These are phyloP conservation scores for Suillus occidentalis DNA, from an alignment of 768 basidiomycete species.

Conservation along the genomic window DNA sequence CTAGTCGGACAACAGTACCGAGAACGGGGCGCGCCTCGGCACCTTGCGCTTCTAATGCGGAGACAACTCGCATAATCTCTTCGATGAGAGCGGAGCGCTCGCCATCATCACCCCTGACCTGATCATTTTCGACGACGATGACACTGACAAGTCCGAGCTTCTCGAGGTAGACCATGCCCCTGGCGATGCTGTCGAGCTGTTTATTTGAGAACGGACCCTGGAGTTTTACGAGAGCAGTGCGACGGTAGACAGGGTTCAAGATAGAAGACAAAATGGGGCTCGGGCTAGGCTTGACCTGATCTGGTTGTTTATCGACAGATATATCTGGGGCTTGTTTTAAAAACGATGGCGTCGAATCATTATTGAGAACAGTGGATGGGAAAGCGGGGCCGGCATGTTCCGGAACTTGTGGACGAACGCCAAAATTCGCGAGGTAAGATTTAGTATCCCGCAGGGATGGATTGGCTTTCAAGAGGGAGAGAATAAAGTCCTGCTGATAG, in stretches of 20 bases:
- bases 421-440: slow-evolving; percentile 90
- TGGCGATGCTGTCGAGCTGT: slow-evolving; percentile 90
- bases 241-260: slow-evolving; percentile 78
- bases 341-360: slow-evolving; percentile 25
- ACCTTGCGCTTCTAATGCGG: slow-evolving; percentile 80
- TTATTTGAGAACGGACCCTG: slow-evolving; percentile 94
- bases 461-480: slow-evolving; percentile 90
- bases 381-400: slow-evolving; percentile 28
- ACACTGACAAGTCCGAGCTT: slow-evolving; percentile 95
- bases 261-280: slow-evolving; percentile 69
- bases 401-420: slow-evolving; percentile 52
- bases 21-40: slow-evolving; percentile 86
- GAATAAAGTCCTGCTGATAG: slow-evolving; percentile 80
- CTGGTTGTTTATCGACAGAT: slow-evolving; percentile 30
- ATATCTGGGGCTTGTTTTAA: slow-evolving; percentile 13
- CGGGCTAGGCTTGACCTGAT: slow-evolving; percentile 36
- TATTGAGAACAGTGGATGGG: slow-evolving; percentile 23
- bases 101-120: slow-evolving; percentile 62
- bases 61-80: slow-evolving; percentile 85
- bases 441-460: slow-evolving; percentile 90
- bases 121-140: slow-evolving; percentile 91
- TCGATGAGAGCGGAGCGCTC: slow-evolving; percentile 68
- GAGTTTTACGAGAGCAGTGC: slow-evolving; percentile 93
- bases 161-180: slow-evolving; percentile 92
- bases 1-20: slow-evolving; percentile 81